These are phyloP conservation scores for Salvia splendens DNA, from an alignment of 257 asterid genomes.

Conservation along the genomic window DNA sequence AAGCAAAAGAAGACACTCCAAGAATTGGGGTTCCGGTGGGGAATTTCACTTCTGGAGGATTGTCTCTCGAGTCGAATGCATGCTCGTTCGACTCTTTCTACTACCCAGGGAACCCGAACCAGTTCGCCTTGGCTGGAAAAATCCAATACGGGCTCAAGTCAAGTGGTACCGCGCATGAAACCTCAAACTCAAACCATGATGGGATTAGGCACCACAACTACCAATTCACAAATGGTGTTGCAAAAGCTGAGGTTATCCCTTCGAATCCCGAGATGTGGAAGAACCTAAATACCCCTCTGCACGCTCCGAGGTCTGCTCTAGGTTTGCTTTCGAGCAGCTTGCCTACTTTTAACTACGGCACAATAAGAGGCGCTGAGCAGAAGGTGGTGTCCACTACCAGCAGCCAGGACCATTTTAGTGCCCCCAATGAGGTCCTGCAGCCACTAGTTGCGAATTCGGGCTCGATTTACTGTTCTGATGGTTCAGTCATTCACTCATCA, in stretches of 20 bases:
- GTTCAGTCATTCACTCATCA: constrained; percentile 28
- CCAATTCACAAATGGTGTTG: constrained; percentile 38
- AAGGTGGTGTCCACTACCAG: constrained; percentile 31
- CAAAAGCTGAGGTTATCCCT: constrained; percentile 66
- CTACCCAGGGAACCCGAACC: constrained; percentile 30
- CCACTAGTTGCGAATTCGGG: constrained; percentile 32
- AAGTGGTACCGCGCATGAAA: constrained; percentile 37
- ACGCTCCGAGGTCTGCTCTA: constrained; percentile 32
- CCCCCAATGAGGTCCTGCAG: constrained; percentile 31
- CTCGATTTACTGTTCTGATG: constrained; percentile 30
- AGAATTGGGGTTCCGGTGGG: constrained; percentile 46
- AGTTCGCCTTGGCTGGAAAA: constrained; percentile 34
- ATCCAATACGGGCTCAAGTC: constrained; percentile 36
- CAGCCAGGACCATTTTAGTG: constrained; percentile 26
- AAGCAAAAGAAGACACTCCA: constrained; percentile 44
- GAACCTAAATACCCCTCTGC: constrained; percentile 42
- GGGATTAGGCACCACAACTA: constrained; percentile 18
- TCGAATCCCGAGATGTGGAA: constrained; percentile 56
- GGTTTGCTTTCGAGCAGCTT: constrained; percentile 37
- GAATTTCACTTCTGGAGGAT: constrained; percentile 33
- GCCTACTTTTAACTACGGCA: constrained; percentile 26
- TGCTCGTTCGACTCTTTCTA: constrained; percentile 34
- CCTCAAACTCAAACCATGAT: constrained; percentile 27
- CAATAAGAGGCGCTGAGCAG: constrained; percentile 34
- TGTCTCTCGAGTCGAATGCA: constrained; percentile 40